Conservation (phyloP, 1,284 basidiomycete species). For the Microbotryum saponariae region DNA sequence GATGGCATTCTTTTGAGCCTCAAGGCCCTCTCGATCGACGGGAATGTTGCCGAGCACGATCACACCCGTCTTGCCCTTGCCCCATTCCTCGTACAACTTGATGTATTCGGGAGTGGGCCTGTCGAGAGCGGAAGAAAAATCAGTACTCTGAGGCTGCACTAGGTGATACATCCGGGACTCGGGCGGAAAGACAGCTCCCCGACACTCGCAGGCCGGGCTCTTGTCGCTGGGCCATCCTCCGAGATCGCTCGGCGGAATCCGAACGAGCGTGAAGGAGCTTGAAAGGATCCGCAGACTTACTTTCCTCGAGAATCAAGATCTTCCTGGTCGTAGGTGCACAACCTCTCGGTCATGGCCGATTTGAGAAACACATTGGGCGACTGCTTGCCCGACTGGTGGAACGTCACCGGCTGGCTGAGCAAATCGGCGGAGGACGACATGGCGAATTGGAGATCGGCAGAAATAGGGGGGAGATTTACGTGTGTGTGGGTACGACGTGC, state of each 20-base stretch:
- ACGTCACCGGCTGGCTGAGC: constrained; percentile 34
- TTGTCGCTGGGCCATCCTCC: no score
- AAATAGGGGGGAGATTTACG: no score
- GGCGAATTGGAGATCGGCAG: no score
- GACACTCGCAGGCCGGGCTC: background rate
- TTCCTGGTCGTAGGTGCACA: constrained; percentile 36
- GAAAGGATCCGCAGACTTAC: no score
- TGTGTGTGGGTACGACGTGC: no score
- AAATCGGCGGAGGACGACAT: background rate
- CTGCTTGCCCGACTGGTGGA: constrained; percentile 30
- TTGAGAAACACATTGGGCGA: constrained; percentile 27
- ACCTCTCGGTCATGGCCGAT: constrained; percentile 41
- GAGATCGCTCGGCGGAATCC: background rate
- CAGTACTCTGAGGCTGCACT: background rate
- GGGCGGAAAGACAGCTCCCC: constrained; percentile 28
- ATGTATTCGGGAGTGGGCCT: constrained; percentile 34
- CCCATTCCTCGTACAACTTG: constrained; percentile 40
- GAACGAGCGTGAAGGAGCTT: no score
- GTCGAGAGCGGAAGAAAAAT: background rate
- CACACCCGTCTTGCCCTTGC: constrained; percentile 39
- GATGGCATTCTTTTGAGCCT: constrained; percentile 38
- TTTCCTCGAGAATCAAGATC: background rate
- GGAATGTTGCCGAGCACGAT: constrained; percentile 39
- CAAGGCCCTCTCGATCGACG: constrained; percentile 34
- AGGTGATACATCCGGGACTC: background rate